These are phyloP conservation scores for Clonostachys chloroleuca DNA, from an alignment of 2,329 filamentous ascomycete species.

Conservation along the genomic window DNA sequence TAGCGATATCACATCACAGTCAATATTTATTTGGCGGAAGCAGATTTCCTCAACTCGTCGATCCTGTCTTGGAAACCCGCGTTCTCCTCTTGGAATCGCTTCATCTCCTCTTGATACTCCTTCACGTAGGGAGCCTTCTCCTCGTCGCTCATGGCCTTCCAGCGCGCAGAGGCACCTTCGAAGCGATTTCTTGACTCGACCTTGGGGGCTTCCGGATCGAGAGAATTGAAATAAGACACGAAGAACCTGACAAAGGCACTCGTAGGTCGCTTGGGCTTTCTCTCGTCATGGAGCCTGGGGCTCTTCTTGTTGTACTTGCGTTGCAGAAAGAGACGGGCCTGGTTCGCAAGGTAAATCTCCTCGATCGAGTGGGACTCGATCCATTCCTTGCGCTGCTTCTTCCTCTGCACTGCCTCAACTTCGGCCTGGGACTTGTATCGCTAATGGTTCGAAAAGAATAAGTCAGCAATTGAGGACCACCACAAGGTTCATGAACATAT, in stretches of 20 bases:
- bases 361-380: constrained; percentile 32
- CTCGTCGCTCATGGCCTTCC: constrained; percentile 32
- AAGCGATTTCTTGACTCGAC: constrained; percentile 16
- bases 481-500: constrained; percentile 15
- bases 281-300: constrained; percentile 36
- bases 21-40: too few relatives aligned
- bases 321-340: constrained; percentile 35
- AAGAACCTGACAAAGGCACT: constrained; percentile 28
- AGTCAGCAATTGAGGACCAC: constrained; percentile 18
- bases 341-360: constrained; percentile 40
- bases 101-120: constrained; percentile 10
- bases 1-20: too few relatives aligned
- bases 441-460: background rate
- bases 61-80: constrained; percentile 16
- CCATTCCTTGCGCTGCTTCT: constrained; percentile 38
- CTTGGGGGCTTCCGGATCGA: background rate
- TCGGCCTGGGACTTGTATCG: constrained; percentile 22
- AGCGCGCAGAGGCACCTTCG: constrained; percentile 18
- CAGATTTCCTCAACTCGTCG: constrained; percentile 13
- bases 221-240: constrained; percentile 19
- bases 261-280: constrained; percentile 33
- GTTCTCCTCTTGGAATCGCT: constrained; percentile 20
- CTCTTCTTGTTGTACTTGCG: constrained; percentile 19
- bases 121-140: constrained; percentile 35
- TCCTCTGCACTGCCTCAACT: constrained; percentile 35